phyloP scores from a whole-genome alignment of 192 early-diverging fungal species.

The Coemansia sp. region DNA sequence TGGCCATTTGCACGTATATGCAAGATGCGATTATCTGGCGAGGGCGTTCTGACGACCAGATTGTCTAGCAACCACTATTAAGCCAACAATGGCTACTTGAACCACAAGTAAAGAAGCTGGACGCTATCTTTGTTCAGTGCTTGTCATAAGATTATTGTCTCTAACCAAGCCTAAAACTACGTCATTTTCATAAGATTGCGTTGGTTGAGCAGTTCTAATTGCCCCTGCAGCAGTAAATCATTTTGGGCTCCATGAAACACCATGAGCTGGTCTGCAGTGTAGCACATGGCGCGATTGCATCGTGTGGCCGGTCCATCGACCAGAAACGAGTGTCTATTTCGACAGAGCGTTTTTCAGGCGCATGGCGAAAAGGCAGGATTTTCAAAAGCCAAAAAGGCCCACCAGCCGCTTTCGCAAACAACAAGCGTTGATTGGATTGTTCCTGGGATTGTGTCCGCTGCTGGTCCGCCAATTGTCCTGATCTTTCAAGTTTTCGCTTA shows the following conservation, averaged over 20 bases:
- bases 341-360: no score
- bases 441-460: background rate
- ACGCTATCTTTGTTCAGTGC: background rate
- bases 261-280: background rate
- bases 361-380: background rate
- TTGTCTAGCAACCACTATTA: background rate
- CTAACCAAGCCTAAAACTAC: background rate
- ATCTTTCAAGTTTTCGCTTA: background rate
- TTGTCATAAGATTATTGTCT: background rate
- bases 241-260: background rate
- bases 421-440: constrained; percentile 5
- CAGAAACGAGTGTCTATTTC: background rate
- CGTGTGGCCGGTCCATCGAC: background rate
- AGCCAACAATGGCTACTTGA: background rate
- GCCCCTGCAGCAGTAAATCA: background rate
- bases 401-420: background rate
- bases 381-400: background rate
- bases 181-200: background rate
- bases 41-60: background rate
- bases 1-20: background rate
- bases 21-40: no score
- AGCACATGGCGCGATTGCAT: background rate
- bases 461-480: background rate
- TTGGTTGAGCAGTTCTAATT: background rate
- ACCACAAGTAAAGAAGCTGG: background rate